phyloP scores from a whole-genome alignment of 2,329 filamentous ascomycete genomes.

The Monosporascus cannonballus region DNA sequence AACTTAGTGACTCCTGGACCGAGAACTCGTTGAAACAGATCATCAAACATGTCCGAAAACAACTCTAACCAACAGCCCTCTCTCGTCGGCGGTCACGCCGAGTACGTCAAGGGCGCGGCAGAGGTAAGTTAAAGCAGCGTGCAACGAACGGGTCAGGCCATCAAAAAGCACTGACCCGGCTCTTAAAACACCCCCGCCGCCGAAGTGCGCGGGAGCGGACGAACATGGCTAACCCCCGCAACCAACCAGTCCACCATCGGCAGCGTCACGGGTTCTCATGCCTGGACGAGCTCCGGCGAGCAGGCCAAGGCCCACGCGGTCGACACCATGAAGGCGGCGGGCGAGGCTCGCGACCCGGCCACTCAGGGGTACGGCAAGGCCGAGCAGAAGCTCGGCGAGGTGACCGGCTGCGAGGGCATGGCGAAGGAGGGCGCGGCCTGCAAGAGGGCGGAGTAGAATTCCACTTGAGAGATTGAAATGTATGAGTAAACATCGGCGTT shows the following conservation, averaged over 20 bases:
- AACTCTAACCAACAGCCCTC: constrained; percentile 43
- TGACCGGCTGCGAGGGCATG: constrained; percentile 66
- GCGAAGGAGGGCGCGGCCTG: constrained; percentile 53
- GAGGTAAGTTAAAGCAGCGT: constrained; percentile 41
- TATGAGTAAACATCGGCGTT: neutral
- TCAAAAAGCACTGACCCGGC: neutral
- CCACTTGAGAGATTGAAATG: neutral
- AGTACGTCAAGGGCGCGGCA: constrained; percentile 63
- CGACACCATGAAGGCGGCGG: constrained; percentile 55
- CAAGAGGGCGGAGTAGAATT: constrained; percentile 21
- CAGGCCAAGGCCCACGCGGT: constrained; percentile 58
- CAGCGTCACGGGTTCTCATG: constrained; percentile 52
- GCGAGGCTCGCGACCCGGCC: constrained; percentile 47
- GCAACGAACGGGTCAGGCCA: too few relatives aligned
- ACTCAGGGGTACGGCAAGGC: constrained; percentile 53
- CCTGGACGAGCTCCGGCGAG: constrained; percentile 59
- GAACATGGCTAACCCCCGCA: neutral
- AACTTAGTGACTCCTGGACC: neutral
- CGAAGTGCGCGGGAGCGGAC: too few relatives aligned
- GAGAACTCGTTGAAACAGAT: constrained; percentile 24
- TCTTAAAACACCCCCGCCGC: too few relatives aligned
- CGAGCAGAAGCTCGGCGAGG: constrained; percentile 59
- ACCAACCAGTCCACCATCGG: constrained; percentile 51
- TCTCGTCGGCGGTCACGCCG: constrained; percentile 57
- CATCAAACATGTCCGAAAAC: constrained; percentile 23